Evolutionary conservation across 1,284 basidiomycete species (phyloP).

Genomic region (Cryptococcus wingfieldii): DNA sequence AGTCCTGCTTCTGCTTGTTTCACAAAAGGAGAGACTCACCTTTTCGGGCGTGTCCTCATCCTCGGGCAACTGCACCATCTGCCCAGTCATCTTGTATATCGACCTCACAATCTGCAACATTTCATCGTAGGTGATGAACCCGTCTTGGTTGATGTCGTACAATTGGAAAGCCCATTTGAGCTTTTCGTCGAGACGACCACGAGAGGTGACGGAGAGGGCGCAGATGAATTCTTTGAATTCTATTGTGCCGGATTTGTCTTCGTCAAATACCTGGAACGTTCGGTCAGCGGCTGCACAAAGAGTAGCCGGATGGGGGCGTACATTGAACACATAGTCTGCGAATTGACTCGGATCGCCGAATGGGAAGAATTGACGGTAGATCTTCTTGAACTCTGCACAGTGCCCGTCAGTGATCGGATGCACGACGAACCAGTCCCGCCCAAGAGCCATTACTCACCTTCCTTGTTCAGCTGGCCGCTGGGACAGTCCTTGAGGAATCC

Average conservation of each 20-base stretch:
- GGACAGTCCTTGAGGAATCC: conserved; percentile 99
- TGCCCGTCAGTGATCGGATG: background rate
- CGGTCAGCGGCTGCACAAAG: background rate
- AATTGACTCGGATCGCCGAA: conserved; percentile 97
- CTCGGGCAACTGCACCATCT: conserved; percentile 95
- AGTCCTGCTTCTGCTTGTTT: background rate
- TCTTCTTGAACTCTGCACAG: conserved; percentile 76
- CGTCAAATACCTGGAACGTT: conserved; percentile 67
- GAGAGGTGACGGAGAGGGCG: conserved; percentile 88
- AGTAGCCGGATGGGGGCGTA: conserved; percentile 13
- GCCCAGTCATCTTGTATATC: conserved; percentile 98
- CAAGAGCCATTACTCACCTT: conserved; percentile 37
- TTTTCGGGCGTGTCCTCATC: conserved; percentile 99
- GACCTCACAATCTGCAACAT: conserved; percentile 95
- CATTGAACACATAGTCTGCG: conserved; percentile 96
- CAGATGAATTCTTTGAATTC: conserved; percentile 99
- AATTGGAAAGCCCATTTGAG: conserved; percentile 99
- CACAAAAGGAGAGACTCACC: conserved; percentile 52
- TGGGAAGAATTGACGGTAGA: conserved; percentile 99
- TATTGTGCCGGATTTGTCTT: conserved; percentile 91
- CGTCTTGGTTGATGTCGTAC: conserved; percentile 98
- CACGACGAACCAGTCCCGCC: background rate
- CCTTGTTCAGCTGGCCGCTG: conserved; percentile 91
- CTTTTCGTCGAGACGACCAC: conserved; percentile 95
- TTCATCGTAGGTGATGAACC: conserved; percentile 94